phyloP scores from a whole-genome alignment of 441 rosid genomes.

The Hura crepitans region DNA sequence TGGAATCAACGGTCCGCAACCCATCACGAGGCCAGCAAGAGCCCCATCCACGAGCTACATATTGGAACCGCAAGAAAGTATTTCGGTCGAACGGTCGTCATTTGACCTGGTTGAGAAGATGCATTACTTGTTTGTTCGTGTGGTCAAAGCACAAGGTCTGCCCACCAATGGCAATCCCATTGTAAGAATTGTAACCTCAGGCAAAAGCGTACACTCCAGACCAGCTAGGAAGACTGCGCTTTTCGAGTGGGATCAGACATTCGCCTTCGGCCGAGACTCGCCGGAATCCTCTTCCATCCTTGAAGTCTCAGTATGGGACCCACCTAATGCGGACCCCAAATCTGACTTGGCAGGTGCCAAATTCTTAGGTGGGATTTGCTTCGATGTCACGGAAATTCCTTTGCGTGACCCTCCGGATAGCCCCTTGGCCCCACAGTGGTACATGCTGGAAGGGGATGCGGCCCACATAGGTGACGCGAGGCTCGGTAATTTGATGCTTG shows the following conservation, averaged over 20 bases:
- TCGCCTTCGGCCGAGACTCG: slow-evolving; percentile 58
- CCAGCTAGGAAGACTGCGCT: slow-evolving; percentile 40
- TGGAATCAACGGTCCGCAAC: slow-evolving; percentile 39
- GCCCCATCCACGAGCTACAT: slow-evolving; percentile 34
- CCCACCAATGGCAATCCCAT: slow-evolving; percentile 54
- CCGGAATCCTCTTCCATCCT: slow-evolving; percentile 55
- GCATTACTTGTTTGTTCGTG: slow-evolving; percentile 66
- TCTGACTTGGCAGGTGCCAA: slow-evolving; percentile 34
- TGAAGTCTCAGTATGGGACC: slow-evolving; percentile 79
- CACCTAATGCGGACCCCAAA: slow-evolving; percentile 21
- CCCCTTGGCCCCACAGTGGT: slow-evolving; percentile 91
- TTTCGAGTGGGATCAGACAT: slow-evolving; percentile 83
- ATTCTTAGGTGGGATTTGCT: slow-evolving; percentile 79
- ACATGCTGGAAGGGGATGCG: slow-evolving; percentile 54
- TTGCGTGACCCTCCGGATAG: slow-evolving; percentile 83
- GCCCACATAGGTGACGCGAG: slow-evolving; percentile 47
- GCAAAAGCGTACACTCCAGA: slow-evolving; percentile 39
- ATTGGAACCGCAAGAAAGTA: slow-evolving; percentile 52
- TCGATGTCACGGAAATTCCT: slow-evolving; percentile 73
- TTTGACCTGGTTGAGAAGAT: slow-evolving; percentile 84
- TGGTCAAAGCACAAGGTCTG: slow-evolving; percentile 63
- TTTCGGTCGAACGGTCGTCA: slow-evolving; percentile 55
- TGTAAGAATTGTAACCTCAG: slow-evolving; percentile 53
- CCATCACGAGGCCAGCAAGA: slow-evolving; percentile 38
- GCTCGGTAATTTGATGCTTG: slow-evolving; percentile 63